A percentile compares a stretch with the other conserved stretches of the same genome.
phyloP scores from a whole-genome alignment of 192 early-diverging fungal species.

The Entomortierella lignicola region DNA sequence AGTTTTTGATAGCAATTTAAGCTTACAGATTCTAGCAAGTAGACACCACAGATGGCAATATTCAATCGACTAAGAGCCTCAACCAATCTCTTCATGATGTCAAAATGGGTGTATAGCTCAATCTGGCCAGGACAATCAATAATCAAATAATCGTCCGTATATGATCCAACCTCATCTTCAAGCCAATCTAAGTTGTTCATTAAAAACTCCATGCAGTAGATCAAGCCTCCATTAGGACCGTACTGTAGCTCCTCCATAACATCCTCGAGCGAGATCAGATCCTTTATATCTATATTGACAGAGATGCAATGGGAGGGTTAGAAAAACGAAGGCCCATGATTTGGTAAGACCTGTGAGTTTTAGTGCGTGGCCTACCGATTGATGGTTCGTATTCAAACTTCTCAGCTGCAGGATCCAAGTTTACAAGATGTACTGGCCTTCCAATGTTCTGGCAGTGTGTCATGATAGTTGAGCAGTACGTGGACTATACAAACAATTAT shows the following conservation, averaged over 20 bases:
- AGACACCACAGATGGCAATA: conserved; percentile 93
- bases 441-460: conserved; percentile 89
- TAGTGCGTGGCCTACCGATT: conserved; percentile 63
- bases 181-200: conserved; percentile 97
- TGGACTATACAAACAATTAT: conserved; percentile 71
- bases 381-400: conserved; percentile 93
- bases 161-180: conserved; percentile 91
- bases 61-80: conserved; percentile 73
- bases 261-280: conserved; percentile 97
- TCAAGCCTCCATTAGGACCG: conserved; percentile 97
- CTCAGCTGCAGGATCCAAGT: conserved; percentile 98
- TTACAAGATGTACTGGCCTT: conserved; percentile 90
- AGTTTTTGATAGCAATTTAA: background rate
- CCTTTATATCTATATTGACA: conserved; percentile 88
- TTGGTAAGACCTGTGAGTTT: background rate
- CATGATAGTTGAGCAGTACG: conserved; percentile 96
- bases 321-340: background rate
- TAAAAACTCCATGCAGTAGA: conserved; percentile 97
- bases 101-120: conserved; percentile 98
- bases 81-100: conserved; percentile 90
- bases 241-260: conserved; percentile 97
- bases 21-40: conserved; percentile 81
- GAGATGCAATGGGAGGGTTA: background rate
- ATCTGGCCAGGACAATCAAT: conserved; percentile 99
- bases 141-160: conserved; percentile 96